Evolutionary conservation across 176 grass and related monocot genomes (phyloP).

Genomic region (Carex scoparia): DNA sequence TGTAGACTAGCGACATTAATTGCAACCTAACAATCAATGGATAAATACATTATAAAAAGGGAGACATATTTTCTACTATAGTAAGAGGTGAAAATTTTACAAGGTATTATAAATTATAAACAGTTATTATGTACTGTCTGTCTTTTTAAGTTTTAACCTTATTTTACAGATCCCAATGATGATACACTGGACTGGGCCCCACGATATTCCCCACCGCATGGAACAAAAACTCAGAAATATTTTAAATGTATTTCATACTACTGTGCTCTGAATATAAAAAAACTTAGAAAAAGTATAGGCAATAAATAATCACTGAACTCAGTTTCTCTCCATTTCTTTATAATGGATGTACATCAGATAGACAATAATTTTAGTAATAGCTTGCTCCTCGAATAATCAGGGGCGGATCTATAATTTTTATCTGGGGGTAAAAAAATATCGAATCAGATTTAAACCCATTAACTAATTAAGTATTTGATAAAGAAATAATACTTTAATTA

Average conservation of each 20-base stretch:
- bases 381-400: no score
- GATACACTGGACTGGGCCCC: constrained; percentile 36
- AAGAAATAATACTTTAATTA: no score
- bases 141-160: not conserved
- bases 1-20: constrained; percentile 7
- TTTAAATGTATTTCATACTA: constrained; percentile 6
- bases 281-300: not conserved
- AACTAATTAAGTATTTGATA: no score
- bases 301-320: not conserved
- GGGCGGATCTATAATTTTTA: no score
- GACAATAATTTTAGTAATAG: not conserved
- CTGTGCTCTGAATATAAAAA: constrained; percentile 23
- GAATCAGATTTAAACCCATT: no score
- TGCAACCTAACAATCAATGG: not conserved
- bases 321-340: constrained; percentile 10
- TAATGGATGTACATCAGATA: not conserved
- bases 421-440: no score
- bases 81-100: not conserved
- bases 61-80: constrained; percentile 7
- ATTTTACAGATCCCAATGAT: constrained; percentile 44
- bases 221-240: not conserved
- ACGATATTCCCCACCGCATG: constrained; percentile 15
- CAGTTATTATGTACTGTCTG: not conserved
- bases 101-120: not conserved
- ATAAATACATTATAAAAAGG: not conserved